Evolutionary conservation across 2,329 filamentous ascomycete species (phyloP), one percentile per base, ranked within the genome.

Genomic region (Verticillium longisporum): DNA sequence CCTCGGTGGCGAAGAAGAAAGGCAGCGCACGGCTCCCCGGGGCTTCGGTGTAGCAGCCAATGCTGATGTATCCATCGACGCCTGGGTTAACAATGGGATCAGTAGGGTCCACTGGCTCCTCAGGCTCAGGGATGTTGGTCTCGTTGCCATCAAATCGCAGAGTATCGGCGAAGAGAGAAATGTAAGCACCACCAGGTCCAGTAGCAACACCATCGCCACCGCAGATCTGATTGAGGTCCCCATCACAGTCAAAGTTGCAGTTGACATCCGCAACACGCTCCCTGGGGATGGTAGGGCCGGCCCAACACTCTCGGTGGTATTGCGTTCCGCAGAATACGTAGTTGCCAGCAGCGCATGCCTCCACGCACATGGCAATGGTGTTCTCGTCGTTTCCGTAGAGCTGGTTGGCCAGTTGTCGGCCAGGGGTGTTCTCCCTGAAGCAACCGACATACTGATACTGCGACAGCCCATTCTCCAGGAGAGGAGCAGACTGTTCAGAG

Each of bases 271-370:
- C 71, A 1, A 80, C 79, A 64, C 78, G 71, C 13, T 74, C 67
- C 0, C 67, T 71, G 0, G 82, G 82, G 31, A 82, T 74, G 0
- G 66, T 75, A 32, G 77, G 77, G 1, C 83, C 83, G n/a, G 73
- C 81, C 83, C 83, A 86, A 66, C 83, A 85, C 66, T 86, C 82
- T 13, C 71, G 66, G 18, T 77, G 71, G 62, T 83, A 84, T 59
- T 83, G 74, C 0, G 78, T 80, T 1, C 75, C 81, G 6, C 80
- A 82, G 63, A 80, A 83, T 0, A 68, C 65, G 13, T 72, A 74
- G 1, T 72, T 71, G 4, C 65, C 67, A 0, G 60, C 66, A 1
- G 69, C 71, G 57, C 81, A 84, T 1, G 75, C 70, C 0, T 69
- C 69, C 45, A 83, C 80, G 58, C 81, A 84, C 64, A 72, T 70